Evolutionary conservation across 179 eudicot species (phyloP).

Genomic region (Sideroxylon spinosum): DNA sequence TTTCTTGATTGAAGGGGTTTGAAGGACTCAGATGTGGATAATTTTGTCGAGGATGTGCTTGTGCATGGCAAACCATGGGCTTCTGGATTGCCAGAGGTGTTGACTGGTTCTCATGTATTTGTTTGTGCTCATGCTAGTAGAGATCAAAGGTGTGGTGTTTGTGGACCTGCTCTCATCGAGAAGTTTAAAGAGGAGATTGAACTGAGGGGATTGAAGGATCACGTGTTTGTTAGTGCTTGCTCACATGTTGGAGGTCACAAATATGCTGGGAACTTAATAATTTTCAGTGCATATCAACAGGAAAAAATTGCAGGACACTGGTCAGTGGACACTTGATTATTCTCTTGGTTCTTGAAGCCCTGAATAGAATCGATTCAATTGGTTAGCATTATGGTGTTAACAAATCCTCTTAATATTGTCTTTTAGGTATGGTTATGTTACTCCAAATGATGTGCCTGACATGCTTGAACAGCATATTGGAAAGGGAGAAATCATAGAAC

Average conservation of each 20-base stretch:
- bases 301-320: conserved; percentile 74
- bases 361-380: not conserved
- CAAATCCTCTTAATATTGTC: not conserved
- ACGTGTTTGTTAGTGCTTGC: conserved; percentile 73
- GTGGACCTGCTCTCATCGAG: conserved; percentile 86
- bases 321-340: conserved; percentile 35
- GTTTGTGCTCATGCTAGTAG: conserved; percentile 81
- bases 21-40: conserved; percentile 70
- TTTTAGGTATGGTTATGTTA: conserved; percentile 83
- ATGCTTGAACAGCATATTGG: conserved; percentile 70
- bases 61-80: conserved; percentile 77
- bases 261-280: conserved; percentile 91
- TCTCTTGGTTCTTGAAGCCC: conserved; percentile 16
- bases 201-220: conserved; percentile 44
- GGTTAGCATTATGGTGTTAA: conserved; percentile 2
- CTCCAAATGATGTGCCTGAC: conserved; percentile 67
- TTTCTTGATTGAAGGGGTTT: conserved; percentile 56
- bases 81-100: conserved; percentile 56
- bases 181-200: conserved; percentile 68
- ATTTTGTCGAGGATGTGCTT: conserved; percentile 77
- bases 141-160: conserved; percentile 88
- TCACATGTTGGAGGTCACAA: conserved; percentile 96
- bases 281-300: conserved; percentile 55
- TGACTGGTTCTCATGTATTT: conserved; percentile 77
- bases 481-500: conserved; percentile 66